Evolutionary conservation across 257 asterid species (phyloP).

Genomic region (Cynanchum wilfordii): DNA sequence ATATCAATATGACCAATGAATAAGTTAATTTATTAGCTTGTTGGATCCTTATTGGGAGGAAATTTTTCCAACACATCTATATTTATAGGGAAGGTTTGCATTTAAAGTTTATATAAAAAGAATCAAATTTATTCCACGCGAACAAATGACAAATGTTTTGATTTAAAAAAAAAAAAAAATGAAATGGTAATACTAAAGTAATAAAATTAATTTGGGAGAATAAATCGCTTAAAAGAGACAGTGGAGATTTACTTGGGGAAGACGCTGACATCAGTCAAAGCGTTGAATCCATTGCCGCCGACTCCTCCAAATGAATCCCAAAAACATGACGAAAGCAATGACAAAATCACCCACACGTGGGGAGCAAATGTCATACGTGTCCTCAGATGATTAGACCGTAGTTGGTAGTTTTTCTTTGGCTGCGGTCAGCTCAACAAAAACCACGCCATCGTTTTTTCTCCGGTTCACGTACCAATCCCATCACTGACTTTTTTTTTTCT

Average conservation of each 20-base stretch:
- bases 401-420: neutral
- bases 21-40: too few species aligned
- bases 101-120: too few species aligned
- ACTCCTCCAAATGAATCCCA: neutral
- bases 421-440: slow-evolving; percentile 19
- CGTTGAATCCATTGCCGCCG: neutral
- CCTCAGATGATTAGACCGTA: neutral
- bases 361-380: neutral
- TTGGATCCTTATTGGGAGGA: too few species aligned
- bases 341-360: slow-evolving; percentile 17
- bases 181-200: too few species aligned
- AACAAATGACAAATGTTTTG: too few species aligned
- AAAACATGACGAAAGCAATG: slow-evolving; percentile 29
- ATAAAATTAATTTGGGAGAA: too few species aligned
- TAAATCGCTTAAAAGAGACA: too few species aligned
- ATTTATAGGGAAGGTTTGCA: too few species aligned
- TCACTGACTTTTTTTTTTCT: neutral
- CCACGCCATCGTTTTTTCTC: neutral
- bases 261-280: slow-evolving; percentile 10
- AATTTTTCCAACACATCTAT: too few species aligned
- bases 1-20: too few species aligned
- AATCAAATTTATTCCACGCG: too few species aligned
- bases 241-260: slow-evolving; percentile 11
- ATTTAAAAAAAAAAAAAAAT: too few species aligned
- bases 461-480: neutral